Percentiles rank a stretch among this genome's conserved stretches.
phyloP scores from a whole-genome alignment of 176 grass and related monocot species.

The Carex pumila region DNA sequence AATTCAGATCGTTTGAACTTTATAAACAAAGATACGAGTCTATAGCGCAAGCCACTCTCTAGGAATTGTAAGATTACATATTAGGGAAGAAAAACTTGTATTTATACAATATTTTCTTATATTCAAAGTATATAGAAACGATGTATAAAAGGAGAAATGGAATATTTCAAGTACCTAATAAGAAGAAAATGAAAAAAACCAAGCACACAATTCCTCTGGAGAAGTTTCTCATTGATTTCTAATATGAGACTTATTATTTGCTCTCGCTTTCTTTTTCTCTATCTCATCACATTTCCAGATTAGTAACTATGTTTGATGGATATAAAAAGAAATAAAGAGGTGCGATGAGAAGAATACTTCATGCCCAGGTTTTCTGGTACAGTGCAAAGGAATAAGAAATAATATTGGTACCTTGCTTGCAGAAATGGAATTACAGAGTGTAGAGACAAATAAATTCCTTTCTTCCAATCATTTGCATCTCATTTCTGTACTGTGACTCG shows the following conservation, averaged over 20 bases:
- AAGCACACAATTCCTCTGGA: slow-evolving; percentile 16
- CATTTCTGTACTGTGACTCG: background rate
- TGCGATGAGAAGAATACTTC: slow-evolving; percentile 34
- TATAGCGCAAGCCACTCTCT: no score
- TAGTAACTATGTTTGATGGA: slow-evolving; percentile 4
- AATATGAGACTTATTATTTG: background rate
- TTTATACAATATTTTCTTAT: background rate
- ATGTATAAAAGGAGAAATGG: background rate
- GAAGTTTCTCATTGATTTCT: slow-evolving; percentile 8
- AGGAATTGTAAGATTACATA: background rate
- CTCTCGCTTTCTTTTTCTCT: slow-evolving; percentile 10
- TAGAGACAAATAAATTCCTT: slow-evolving; percentile 10
- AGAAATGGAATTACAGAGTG: slow-evolving; percentile 7
- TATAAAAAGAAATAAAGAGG: background rate
- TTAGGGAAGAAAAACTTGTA: background rate
- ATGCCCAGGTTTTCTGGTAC: background rate
- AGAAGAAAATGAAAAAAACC: slow-evolving; percentile 28
- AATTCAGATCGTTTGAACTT: no score
- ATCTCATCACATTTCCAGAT: background rate
- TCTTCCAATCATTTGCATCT: background rate
- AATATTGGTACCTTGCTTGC: slow-evolving; percentile 27
- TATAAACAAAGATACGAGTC: no score
- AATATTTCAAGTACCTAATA: slow-evolving; percentile 28
- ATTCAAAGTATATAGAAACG: background rate
- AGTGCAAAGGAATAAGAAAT: background rate